phyloP scores from a whole-genome alignment of 2,329 filamentous ascomycete species.

The Leptosphaerulina australis region DNA sequence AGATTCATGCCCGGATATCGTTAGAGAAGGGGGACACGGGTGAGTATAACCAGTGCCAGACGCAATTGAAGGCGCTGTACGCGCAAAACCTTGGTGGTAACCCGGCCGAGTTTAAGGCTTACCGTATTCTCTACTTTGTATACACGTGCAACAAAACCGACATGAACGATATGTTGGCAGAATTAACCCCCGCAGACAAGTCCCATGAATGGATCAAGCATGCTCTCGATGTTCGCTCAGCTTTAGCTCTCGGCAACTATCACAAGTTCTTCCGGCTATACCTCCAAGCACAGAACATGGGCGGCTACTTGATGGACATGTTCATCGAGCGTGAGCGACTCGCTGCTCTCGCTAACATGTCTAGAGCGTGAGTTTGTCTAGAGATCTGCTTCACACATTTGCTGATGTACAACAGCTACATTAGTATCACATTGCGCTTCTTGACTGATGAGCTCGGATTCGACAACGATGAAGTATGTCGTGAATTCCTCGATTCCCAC shows the following conservation, averaged over 20 bases:
- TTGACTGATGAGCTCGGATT: conserved; percentile 96
- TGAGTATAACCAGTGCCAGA: conserved; percentile 99
- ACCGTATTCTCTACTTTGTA: conserved; percentile 99
- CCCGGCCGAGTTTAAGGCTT: conserved; percentile 95
- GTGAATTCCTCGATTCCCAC: conserved; percentile 86
- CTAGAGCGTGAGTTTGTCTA: conserved; percentile 81
- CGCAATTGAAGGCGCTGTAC: conserved; percentile 92
- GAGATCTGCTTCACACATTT: not conserved
- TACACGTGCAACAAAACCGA: conserved; percentile 98
- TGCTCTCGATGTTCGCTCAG: conserved; percentile 87
- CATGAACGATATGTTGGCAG: conserved; percentile 96
- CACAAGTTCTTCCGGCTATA: conserved; percentile 98
- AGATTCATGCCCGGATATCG: conserved; percentile 96
- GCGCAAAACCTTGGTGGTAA: conserved; percentile 85
- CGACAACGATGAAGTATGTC: conserved; percentile 87
- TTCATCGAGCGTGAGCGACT: conserved; percentile 94
- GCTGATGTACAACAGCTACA: conserved; percentile 74
- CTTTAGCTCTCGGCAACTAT: conserved; percentile 91
- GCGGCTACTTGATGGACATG: conserved; percentile 98
- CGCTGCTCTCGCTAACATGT: conserved; percentile 86
- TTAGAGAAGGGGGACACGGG: conserved; percentile 98
- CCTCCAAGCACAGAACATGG: conserved; percentile 93
- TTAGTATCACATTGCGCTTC: conserved; percentile 86
- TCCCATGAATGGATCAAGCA: conserved; percentile 81
- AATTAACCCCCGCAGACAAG: conserved; percentile 98